phyloP scores from a whole-genome alignment of 2,329 filamentous ascomycete species.

The Metarhizium humberi region DNA sequence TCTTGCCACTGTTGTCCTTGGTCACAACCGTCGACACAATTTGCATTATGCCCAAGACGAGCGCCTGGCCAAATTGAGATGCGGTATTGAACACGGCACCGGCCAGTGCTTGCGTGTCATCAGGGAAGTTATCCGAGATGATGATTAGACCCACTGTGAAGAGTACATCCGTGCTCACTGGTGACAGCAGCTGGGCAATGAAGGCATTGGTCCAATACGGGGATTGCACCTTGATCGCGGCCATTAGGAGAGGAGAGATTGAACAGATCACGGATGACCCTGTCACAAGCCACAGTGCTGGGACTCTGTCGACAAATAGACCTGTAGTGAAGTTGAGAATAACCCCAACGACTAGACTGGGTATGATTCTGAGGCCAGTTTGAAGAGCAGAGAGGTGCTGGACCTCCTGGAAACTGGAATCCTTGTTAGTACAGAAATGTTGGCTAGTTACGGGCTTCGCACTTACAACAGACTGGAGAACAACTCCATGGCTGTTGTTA shows the following conservation, averaged over 20 bases:
- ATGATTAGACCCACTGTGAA: conserved; percentile 48
- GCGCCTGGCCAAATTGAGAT: conserved; percentile 43
- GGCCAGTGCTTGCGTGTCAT: conserved; percentile 47
- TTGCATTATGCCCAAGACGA: conserved; percentile 38
- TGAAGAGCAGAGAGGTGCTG: conserved; percentile 34
- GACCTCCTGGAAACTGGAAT: conserved; percentile 39
- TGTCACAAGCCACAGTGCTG: conserved; percentile 29
- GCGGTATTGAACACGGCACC: conserved; percentile 54
- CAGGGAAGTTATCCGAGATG: conserved; percentile 43
- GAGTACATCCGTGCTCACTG: conserved; percentile 35
- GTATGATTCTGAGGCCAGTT: conserved; percentile 36
- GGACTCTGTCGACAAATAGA: conserved; percentile 33
- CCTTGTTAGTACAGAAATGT: not conserved
- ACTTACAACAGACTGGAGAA: conserved; percentile 39
- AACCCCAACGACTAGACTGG: conserved; percentile 32
- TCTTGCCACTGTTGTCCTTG: conserved; percentile 18
- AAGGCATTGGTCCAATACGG: conserved; percentile 42
- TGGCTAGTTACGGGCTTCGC: too few relatives aligned
- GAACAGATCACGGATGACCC: conserved; percentile 32
- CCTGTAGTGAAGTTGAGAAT: conserved; percentile 34
- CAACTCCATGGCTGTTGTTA: conserved; percentile 36
- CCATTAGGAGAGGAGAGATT: conserved; percentile 44
- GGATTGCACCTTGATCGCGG: conserved; percentile 35
- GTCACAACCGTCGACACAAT: conserved; percentile 32
- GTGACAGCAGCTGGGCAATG: conserved; percentile 30